Evolutionary conservation across 176 grass and related monocot genomes (phyloP), one percentile per base, ranked within the genome.

Genomic region (Raddia distichophylla): DNA sequence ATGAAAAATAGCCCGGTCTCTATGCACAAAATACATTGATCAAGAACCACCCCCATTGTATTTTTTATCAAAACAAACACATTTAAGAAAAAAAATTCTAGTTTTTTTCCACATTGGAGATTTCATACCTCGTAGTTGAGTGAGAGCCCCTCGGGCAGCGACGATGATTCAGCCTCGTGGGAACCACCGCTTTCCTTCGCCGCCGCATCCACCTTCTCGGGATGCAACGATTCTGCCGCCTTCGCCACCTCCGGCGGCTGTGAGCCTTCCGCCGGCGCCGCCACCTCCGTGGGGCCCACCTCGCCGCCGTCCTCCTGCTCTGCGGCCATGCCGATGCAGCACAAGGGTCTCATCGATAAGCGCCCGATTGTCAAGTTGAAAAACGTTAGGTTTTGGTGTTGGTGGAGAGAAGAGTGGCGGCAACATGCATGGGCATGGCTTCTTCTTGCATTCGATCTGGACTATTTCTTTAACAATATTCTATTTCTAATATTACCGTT

Each of bases 41-140:
- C 6, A 68, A 37, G 44, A 3, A 17, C 44, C 19, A 32, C 3
- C 4, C 5, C 35, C 7, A 72, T 14, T n/a, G n/a, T n/a, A n/a
- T n/a, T n/a, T n/a, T n/a, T n/a, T n/a, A n/a, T n/a, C n/a, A n/a
- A n/a, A n/a, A n/a, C 12, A 68, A 10, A 52, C 9, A 64, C 14
- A 77, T 71, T 71, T 22, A 18, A 33, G 5, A 53, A 10, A 77
- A 59, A 18, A 2, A 0, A 11, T n/a, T n/a, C n/a, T n/a, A n/a
- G n/a, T n/a, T n/a, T 40, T 40, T 2, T 42, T 59, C n/a, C 2
- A 10, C n/a, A n/a, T n/a, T n/a, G n/a, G 5, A 57, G 35, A 74
- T 71, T 55, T 69, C 5, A 13, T 7, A 98, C 95, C 92, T 98
- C 95, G 27, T 93, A 95, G 56, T 98, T 95, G 64, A 98, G 92